A percentile compares a stretch with the other conserved stretches of the same genome.
These are phyloP conservation scores for Eucalyptus regnans DNA, from an alignment of 345 rosid species.

Conservation along the genomic window DNA sequence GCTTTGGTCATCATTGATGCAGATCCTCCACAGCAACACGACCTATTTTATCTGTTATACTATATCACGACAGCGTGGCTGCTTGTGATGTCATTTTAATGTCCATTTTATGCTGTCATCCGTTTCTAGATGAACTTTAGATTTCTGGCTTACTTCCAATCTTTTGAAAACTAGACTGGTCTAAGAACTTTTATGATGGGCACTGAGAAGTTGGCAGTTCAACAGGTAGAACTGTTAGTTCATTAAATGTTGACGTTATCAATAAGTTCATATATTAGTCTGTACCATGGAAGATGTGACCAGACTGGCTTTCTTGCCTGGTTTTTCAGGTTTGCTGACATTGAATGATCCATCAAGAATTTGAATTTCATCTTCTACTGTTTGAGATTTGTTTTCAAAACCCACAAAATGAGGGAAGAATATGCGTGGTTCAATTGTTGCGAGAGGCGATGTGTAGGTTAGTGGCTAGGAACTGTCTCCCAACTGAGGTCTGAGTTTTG, in stretches of 20 bases:
- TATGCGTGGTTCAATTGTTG: neutral
- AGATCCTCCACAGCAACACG: neutral
- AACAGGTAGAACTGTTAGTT: neutral
- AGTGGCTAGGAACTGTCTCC: neutral
- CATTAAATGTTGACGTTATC: neutral
- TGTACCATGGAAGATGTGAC: neutral
- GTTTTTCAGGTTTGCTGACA: neutral
- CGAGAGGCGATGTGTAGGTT: neutral
- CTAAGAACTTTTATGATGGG: neutral
- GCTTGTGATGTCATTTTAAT: neutral
- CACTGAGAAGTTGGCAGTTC: neutral
- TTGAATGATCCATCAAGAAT: neutral
- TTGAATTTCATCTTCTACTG: neutral
- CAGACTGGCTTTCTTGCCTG: neutral
- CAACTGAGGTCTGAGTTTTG: neutral
- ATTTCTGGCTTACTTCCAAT: neutral
- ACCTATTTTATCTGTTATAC: neutral
- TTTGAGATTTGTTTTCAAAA: neutral
- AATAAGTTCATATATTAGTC: neutral
- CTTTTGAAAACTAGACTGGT: neutral
- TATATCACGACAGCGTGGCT: neutral
- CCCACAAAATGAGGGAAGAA: neutral
- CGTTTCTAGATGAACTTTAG: neutral
- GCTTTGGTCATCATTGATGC: neutral
- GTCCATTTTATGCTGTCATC: neutral